Conservation (phyloP, 805 yeast species). For the Candida sonorensis region DNA sequence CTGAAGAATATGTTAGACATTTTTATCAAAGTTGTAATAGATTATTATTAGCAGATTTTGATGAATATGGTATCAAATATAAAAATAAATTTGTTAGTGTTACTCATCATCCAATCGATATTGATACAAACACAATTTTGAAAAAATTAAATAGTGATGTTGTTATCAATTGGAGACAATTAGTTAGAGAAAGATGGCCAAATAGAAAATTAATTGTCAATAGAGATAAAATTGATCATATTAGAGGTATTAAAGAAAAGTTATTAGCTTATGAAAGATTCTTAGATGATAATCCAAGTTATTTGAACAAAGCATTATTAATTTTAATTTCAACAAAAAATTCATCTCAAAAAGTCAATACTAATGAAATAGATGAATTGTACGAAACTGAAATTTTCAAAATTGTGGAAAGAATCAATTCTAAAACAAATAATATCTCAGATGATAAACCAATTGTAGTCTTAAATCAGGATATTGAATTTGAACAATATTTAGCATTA, state of each 20-base stretch:
- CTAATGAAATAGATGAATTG: conserved; percentile 44
- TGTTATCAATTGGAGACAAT: conserved; percentile 57
- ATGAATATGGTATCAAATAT: conserved; percentile 51
- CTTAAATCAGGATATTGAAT: conserved; percentile 81
- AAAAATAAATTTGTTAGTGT: conserved; percentile 52
- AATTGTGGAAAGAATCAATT: conserved; percentile 80
- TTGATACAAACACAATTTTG: conserved; percentile 57
- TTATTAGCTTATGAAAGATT: conserved; percentile 80
- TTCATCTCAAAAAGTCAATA: too few species aligned
- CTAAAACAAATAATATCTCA: conserved; percentile 66
- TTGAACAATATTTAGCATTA: conserved; percentile 83
- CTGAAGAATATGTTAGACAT: conserved; percentile 88
- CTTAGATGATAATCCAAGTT: conserved; percentile 64
- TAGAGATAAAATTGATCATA: conserved; percentile 80
- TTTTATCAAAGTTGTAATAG: conserved; percentile 87
- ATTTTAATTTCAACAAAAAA: conserved; percentile 76
- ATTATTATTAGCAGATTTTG: conserved; percentile 76
- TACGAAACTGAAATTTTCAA: conserved; percentile 68
- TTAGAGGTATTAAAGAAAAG: conserved; percentile 86
- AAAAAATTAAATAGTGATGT: conserved; percentile 34
- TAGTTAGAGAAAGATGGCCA: conserved; percentile 76
- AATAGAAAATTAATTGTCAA: conserved; percentile 67
- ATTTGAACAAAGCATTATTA: conserved; percentile 60
- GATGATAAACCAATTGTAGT: conserved; percentile 78
- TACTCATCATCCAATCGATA: conserved; percentile 66